phyloP scores from a whole-genome alignment of 2,329 filamentous ascomycete species.

The Bipolaris victoriae region DNA sequence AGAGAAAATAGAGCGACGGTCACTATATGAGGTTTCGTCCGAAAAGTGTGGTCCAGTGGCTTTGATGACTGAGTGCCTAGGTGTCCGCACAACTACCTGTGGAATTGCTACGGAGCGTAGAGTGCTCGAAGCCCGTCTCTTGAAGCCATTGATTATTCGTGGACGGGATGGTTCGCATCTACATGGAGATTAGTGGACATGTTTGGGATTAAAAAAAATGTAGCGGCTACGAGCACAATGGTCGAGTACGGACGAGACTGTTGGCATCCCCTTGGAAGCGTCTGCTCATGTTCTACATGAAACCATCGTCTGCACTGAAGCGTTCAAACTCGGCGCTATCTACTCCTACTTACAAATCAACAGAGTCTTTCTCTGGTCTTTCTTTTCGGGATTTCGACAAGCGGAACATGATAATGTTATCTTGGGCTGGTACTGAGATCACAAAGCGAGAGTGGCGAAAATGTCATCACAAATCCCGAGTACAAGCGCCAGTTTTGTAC shows the following conservation, averaged over 20 bases:
- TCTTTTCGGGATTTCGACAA: slow-evolving; percentile 10
- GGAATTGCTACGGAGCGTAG: slow-evolving; percentile 9
- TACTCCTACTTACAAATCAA: slow-evolving; percentile 11
- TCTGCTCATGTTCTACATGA: background rate
- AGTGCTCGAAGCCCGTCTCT: slow-evolving; percentile 6
- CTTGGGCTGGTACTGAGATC: background rate
- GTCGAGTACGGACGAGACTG: background rate
- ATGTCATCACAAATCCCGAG: background rate
- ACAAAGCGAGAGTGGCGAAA: background rate
- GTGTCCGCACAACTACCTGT: slow-evolving; percentile 4
- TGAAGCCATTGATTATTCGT: slow-evolving; percentile 2
- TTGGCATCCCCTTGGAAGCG: background rate
- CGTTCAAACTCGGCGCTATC: background rate
- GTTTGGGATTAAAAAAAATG: background rate
- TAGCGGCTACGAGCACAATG: background rate
- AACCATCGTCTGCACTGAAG: background rate
- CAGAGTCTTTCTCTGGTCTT: background rate
- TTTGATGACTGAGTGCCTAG: background rate
- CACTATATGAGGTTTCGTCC: slow-evolving; percentile 2
- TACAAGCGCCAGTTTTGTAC: background rate
- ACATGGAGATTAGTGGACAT: background rate
- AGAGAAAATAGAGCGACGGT: slow-evolving; percentile 27
- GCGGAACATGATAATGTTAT: slow-evolving; percentile 11
- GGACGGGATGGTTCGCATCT: slow-evolving; percentile 21
- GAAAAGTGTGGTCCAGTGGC: background rate